Percentiles rank a stretch among this genome's conserved stretches.
Evolutionary conservation across 345 rosid species (phyloP).

Genomic region (Populus ilicifolia): DNA sequence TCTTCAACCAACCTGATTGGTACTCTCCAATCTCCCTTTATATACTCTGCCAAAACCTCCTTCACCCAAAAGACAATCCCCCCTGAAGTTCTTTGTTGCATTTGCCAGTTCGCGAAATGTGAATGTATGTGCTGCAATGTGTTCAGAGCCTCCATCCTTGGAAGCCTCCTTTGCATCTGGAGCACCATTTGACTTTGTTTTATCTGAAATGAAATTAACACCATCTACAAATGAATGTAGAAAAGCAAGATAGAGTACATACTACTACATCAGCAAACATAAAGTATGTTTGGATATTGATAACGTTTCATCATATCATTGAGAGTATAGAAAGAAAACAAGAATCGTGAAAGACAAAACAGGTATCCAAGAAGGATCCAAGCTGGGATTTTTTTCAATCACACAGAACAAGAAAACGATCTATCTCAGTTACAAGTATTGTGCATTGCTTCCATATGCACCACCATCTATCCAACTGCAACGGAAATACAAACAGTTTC

Average conservation of each 20-base stretch:
- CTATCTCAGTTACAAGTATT: neutral
- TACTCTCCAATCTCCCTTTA: conserved; percentile 56
- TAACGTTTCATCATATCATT: neutral
- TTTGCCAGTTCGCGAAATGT: conserved; percentile 71
- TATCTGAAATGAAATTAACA: conserved; percentile 30
- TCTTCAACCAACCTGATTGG: conserved; percentile 50
- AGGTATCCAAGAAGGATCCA: conserved; percentile 3
- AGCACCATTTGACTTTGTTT: conserved; percentile 35
- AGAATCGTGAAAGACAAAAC: conserved; percentile 3
- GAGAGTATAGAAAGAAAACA: conserved; percentile 10
- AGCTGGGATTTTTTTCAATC: conserved; percentile 1
- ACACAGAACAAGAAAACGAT: conserved; percentile 2
- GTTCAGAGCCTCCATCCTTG: conserved; percentile 43
- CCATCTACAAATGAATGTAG: neutral
- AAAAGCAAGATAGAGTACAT: neutral
- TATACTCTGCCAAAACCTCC: conserved; percentile 89
- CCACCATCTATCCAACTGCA: neutral
- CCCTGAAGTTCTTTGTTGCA: conserved; percentile 75
- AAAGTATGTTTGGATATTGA: neutral
- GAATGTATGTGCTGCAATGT: conserved; percentile 65
- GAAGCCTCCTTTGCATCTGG: conserved; percentile 39
- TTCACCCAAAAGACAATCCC: conserved; percentile 77
- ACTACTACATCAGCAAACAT: conserved; percentile 4
- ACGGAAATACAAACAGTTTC: neutral
- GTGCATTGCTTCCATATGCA: conserved; percentile 6